These are phyloP conservation scores for Gentiana straminea DNA, from an alignment of 257 asterid species.

Conservation along the genomic window DNA sequence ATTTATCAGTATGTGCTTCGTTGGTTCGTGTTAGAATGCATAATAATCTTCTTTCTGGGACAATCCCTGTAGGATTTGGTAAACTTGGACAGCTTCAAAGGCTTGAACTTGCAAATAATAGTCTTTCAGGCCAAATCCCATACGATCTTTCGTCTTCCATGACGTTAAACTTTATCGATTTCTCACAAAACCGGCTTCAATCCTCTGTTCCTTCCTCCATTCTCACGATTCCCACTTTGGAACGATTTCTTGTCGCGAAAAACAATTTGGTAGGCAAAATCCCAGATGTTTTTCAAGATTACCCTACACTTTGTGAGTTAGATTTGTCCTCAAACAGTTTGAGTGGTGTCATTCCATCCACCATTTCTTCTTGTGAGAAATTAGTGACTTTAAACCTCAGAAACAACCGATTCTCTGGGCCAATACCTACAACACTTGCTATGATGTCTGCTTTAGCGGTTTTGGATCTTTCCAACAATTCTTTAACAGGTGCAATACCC, in stretches of 20 bases:
- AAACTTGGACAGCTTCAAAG: slow-evolving; percentile 20
- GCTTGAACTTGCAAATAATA: slow-evolving; percentile 34
- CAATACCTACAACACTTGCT: slow-evolving; percentile 35
- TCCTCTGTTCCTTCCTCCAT: slow-evolving; percentile 27
- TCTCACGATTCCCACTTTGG: slow-evolving; percentile 31
- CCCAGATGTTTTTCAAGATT: slow-evolving; percentile 31
- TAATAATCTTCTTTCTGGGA: slow-evolving; percentile 31
- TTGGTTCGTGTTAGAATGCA: slow-evolving; percentile 36
- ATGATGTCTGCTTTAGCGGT: slow-evolving; percentile 37
- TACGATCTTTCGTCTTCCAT: slow-evolving; percentile 28
- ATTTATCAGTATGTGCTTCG: slow-evolving; percentile 20
- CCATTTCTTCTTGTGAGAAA: slow-evolving; percentile 31
- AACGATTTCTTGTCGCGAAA: slow-evolving; percentile 27
- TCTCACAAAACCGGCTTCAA: slow-evolving; percentile 36
- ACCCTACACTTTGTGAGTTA: slow-evolving; percentile 21
- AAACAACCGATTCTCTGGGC: slow-evolving; percentile 25
- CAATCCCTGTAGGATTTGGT: slow-evolving; percentile 37
- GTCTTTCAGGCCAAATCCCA: slow-evolving; percentile 40
- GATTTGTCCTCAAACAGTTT: slow-evolving; percentile 34
- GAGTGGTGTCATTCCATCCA: slow-evolving; percentile 29
- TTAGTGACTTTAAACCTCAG: slow-evolving; percentile 25
- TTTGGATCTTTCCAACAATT: slow-evolving; percentile 48
- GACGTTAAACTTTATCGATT: slow-evolving; percentile 33
- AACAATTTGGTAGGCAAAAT: slow-evolving; percentile 30
- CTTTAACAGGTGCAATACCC: slow-evolving; percentile 47